These are phyloP conservation scores for Stereocaulon alpinum DNA, from an alignment of 495 filamentous ascomycete species.

Conservation along the genomic window DNA sequence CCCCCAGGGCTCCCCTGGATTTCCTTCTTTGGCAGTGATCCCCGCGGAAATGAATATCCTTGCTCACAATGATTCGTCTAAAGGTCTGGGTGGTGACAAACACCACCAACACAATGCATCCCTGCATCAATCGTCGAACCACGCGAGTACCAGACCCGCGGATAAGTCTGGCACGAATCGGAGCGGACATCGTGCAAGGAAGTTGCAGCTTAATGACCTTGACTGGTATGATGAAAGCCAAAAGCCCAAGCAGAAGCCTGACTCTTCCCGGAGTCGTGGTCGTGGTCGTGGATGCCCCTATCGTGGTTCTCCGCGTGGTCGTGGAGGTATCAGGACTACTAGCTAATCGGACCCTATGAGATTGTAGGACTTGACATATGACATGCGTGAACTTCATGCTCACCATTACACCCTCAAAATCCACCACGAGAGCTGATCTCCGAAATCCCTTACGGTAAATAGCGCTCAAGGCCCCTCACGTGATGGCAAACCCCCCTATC, in stretches of 20 bases:
- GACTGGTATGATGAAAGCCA: conserved; percentile 65
- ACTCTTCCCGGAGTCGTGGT: conserved; percentile 12
- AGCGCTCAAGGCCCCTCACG: background rate
- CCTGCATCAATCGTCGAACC: conserved; percentile 21
- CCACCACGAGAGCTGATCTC: background rate
- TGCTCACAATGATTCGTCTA: conserved; percentile 27
- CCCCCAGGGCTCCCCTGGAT: conserved; percentile 26
- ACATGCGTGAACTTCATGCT: background rate
- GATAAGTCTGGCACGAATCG: conserved; percentile 67
- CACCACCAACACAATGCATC: conserved; percentile 23
- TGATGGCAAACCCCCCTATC: background rate
- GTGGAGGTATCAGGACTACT: background rate
- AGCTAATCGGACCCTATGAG: conserved; percentile 16
- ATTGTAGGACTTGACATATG: conserved; percentile 19
- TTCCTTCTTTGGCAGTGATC: conserved; percentile 5
- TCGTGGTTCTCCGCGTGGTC: conserved; percentile 5
- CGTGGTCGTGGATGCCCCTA: conserved; percentile 1
- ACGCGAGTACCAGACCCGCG: conserved; percentile 20
- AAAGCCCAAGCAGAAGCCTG: conserved; percentile 7
- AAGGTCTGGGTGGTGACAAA: conserved; percentile 23
- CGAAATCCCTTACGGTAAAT: background rate
- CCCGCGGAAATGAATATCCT: background rate
- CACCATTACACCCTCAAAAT: background rate
- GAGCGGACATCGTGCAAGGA: conserved; percentile 71
- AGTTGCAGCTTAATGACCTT: conserved; percentile 90